Percentiles rank a stretch among this genome's conserved stretches.
These are phyloP conservation scores for Leccinum aurantiacum DNA, from an alignment of 768 basidiomycete genomes.

Conservation along the genomic window DNA sequence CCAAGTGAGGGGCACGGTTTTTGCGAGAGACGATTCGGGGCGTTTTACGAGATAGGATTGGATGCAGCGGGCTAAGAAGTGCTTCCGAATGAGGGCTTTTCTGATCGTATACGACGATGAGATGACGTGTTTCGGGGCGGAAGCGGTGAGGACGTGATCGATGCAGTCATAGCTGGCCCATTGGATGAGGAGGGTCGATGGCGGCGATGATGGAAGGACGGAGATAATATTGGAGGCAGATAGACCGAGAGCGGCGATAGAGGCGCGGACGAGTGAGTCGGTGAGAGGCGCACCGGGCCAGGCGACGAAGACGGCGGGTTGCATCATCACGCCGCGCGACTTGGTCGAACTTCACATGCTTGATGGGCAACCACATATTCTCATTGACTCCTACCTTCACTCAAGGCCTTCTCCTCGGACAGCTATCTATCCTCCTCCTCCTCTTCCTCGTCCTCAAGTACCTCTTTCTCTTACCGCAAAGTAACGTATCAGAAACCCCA, in stretches of 20 bases:
- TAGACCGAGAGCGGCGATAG: constrained; percentile 38
- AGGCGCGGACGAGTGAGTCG: constrained; percentile 43
- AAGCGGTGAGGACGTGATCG: constrained; percentile 69
- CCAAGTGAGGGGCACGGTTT: constrained; percentile 71
- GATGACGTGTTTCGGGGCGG: constrained; percentile 49
- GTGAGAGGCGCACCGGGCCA: constrained; percentile 60
- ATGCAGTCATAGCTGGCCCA: constrained; percentile 91
- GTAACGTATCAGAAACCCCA: constrained; percentile 52
- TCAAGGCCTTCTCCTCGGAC: constrained; percentile 90
- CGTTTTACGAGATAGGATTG: constrained; percentile 73
- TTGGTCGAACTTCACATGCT: background rate
- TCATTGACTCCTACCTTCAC: constrained; percentile 89
- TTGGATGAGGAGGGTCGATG: constrained; percentile 51
- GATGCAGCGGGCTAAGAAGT: constrained; percentile 79
- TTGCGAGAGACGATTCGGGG: constrained; percentile 52
- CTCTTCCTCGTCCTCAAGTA: constrained; percentile 85
- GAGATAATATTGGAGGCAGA: constrained; percentile 28
- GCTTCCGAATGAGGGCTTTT: constrained; percentile 93
- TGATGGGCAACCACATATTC: constrained; percentile 54
- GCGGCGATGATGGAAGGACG: constrained; percentile 23
- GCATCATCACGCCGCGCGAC: background rate
- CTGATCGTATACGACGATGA: constrained; percentile 87
- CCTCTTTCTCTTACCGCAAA: constrained; percentile 85
- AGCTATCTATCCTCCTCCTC: constrained; percentile 81
- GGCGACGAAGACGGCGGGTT: constrained; percentile 41